These are phyloP conservation scores for Galerina sulciceps DNA, from an alignment of 768 basidiomycete species.

Conservation along the genomic window DNA sequence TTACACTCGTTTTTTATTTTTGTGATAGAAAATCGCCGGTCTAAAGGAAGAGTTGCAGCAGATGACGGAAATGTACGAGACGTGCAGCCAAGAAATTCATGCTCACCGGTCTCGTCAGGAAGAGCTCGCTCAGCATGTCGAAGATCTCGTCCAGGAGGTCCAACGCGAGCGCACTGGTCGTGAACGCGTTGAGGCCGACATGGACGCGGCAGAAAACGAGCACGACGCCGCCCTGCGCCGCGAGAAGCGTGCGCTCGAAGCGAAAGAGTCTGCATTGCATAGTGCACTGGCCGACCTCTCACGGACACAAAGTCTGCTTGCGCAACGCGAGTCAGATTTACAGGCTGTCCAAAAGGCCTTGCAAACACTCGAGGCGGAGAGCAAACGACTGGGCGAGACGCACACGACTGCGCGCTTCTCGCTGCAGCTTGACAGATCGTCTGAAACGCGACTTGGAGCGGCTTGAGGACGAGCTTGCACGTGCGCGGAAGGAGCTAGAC, in stretches of 20 bases:
- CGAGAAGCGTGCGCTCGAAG: slow-evolving; percentile 67
- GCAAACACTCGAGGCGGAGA: slow-evolving; percentile 74
- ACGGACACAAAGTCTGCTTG: slow-evolving; percentile 63
- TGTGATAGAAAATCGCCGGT: slow-evolving; percentile 64
- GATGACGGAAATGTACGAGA: slow-evolving; percentile 66
- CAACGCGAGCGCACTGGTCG: slow-evolving; percentile 61
- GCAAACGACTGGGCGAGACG: slow-evolving; percentile 80
- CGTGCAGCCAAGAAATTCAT: slow-evolving; percentile 63
- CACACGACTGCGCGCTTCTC: slow-evolving; percentile 85
- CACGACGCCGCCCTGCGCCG: slow-evolving; percentile 64
- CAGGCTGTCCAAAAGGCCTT: slow-evolving; percentile 72
- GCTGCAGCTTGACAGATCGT: slow-evolving; percentile 85
- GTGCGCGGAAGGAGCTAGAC: slow-evolving; percentile 70
- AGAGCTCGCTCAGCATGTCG: slow-evolving; percentile 74
- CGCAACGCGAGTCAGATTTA: slow-evolving; percentile 78
- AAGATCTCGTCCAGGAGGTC: slow-evolving; percentile 69
- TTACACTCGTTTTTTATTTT: not conserved
- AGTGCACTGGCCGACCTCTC: slow-evolving; percentile 66
- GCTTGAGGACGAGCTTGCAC: slow-evolving; percentile 76
- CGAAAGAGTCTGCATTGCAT: slow-evolving; percentile 70
- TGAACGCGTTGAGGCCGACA: slow-evolving; percentile 55
- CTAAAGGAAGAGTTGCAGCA: slow-evolving; percentile 73
- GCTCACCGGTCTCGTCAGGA: slow-evolving; percentile 75
- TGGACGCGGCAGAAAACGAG: slow-evolving; percentile 61
- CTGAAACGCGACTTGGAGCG: slow-evolving; percentile 83